Percentiles rank a stretch among this genome's conserved stretches.
Conservation (phyloP, 2,329 filamentous ascomycete species). For the Orbilia brochopaga region DNA sequence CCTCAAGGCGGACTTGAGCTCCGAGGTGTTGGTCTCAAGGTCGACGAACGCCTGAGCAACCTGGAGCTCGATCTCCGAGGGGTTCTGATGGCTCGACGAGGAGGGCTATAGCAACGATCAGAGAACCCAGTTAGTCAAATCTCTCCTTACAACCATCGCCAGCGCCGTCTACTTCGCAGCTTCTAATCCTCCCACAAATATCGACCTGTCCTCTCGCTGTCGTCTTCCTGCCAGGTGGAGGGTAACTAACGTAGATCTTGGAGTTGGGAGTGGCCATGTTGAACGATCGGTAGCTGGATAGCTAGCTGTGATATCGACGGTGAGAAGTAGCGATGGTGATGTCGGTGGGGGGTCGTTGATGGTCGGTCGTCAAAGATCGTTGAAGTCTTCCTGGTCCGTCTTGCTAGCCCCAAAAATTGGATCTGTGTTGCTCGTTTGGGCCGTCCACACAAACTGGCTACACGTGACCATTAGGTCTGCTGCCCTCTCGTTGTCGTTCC, state of each 20-base stretch:
- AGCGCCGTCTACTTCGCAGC: constrained; percentile 1
- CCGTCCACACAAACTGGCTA: constrained; percentile 29
- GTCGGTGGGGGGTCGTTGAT: constrained; percentile 9
- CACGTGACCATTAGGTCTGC: constrained; percentile 46
- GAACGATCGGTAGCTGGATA: constrained; percentile 50
- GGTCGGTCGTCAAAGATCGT: constrained; percentile 47
- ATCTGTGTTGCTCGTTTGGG: constrained; percentile 31
- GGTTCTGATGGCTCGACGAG: constrained; percentile 83
- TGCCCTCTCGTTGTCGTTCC: constrained; percentile 11
- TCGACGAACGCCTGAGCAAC: constrained; percentile 98
- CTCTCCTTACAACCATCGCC: constrained; percentile 5
- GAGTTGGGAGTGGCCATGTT: constrained; percentile 46
- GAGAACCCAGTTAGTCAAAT: constrained; percentile 35
- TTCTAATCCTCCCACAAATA: constrained; percentile 12
- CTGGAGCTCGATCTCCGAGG: constrained; percentile 95
- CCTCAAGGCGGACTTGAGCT: constrained; percentile 94
- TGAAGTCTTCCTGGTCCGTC: constrained; percentile 37
- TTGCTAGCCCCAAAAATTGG: constrained; percentile 47
- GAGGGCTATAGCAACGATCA: constrained; percentile 29
- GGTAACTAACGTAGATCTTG: constrained; percentile 50
- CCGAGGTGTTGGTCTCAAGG: constrained; percentile 98
- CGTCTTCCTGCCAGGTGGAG: not conserved
- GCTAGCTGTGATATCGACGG: constrained; percentile 47
- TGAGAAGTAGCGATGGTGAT: constrained; percentile 29
- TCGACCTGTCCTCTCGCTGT: constrained; percentile 8